A percentile compares a stretch with the other conserved stretches of the same genome.
Evolutionary conservation across 2,329 filamentous ascomycete species (phyloP).

Genomic region (Akanthomyces muscarius): DNA sequence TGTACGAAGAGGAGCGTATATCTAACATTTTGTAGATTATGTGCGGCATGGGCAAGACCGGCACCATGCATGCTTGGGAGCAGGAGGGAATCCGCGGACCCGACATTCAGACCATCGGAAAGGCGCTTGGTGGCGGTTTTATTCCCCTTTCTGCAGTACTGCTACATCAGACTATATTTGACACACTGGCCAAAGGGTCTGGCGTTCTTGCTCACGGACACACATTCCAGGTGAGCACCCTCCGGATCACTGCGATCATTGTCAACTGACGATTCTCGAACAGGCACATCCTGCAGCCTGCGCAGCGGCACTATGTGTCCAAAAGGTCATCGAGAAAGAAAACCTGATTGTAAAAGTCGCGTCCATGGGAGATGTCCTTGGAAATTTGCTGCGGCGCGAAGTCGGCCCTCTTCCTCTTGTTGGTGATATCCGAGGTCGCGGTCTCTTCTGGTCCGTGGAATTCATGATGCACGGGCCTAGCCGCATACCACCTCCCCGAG

Average conservation of each 20-base stretch:
- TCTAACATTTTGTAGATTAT: constrained; percentile 55
- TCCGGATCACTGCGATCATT: background rate
- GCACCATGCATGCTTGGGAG: constrained; percentile 59
- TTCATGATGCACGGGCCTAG: constrained; percentile 8
- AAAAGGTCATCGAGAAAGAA: constrained; percentile 42
- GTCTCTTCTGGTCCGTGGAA: constrained; percentile 28
- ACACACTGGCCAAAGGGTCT: background rate
- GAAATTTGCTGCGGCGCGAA: constrained; percentile 20
- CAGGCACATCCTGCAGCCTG: constrained; percentile 18
- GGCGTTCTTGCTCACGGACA: background rate
- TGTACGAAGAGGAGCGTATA: background rate
- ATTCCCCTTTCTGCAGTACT: background rate
- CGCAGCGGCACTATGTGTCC: constrained; percentile 26
- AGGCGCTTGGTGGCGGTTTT: constrained; percentile 5
- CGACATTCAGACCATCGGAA: constrained; percentile 43
- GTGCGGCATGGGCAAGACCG: constrained; percentile 60
- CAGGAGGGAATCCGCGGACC: constrained; percentile 50
- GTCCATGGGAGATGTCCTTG: constrained; percentile 17
- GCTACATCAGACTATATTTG: background rate
- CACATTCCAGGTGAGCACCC: constrained; percentile 4
- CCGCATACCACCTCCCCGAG: background rate
- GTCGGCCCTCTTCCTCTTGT: constrained; percentile 26
- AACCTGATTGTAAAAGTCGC: constrained; percentile 22
- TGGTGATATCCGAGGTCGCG: constrained; percentile 28
- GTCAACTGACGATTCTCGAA: background rate